A percentile compares a stretch with the other conserved stretches of the same genome.
These are phyloP conservation scores for Yarrowia alimentaria DNA, from an alignment of 805 yeast species.

Conservation along the genomic window DNA sequence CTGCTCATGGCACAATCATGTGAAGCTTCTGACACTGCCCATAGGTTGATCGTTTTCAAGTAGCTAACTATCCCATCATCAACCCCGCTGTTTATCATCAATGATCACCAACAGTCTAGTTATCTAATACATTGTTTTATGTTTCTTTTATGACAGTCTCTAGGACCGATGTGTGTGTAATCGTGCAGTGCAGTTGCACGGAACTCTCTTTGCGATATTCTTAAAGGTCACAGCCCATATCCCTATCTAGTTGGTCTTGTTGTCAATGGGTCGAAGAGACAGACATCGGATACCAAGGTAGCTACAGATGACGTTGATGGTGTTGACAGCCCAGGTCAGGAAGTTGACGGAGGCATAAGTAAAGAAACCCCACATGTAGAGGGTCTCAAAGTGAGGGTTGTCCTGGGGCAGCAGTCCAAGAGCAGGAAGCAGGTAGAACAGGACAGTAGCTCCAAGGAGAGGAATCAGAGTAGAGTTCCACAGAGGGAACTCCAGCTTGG, in stretches of 20 bases:
- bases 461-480: conserved; percentile 63
- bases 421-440: conserved; percentile 49
- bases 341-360: conserved; percentile 67
- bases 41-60: no score
- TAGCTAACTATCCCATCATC: no score
- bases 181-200: neutral
- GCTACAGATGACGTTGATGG: conserved; percentile 73
- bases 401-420: conserved; percentile 44
- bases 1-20: no score
- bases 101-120: no score
- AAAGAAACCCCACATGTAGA: conserved; percentile 53
- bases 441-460: conserved; percentile 39
- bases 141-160: no score
- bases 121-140: no score
- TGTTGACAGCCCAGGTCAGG: conserved; percentile 66
- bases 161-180: no score
- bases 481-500: conserved; percentile 76
- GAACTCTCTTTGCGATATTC: no score
- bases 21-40: no score
- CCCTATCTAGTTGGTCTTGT: conserved; percentile 19
- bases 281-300: conserved; percentile 84
- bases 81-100: no score
- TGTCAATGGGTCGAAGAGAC: conserved; percentile 51
- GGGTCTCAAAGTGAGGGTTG: conserved; percentile 38
- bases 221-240: no score